Evolutionary conservation across 129 eudicot species (phyloP).

Genomic region (Sambucus nigra): DNA sequence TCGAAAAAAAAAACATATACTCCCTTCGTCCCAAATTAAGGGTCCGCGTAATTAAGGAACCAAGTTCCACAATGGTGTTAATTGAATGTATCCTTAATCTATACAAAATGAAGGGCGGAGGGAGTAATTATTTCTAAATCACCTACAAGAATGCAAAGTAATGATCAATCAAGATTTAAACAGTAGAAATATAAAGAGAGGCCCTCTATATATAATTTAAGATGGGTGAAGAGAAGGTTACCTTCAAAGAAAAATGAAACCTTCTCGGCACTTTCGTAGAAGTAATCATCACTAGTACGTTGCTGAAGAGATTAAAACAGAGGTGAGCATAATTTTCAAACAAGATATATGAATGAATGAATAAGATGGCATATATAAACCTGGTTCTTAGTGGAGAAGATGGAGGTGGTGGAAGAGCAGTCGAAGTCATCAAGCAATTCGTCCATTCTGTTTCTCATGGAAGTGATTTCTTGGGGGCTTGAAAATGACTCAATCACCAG

Average conservation of each 20-base stretch:
- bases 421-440: conserved; percentile 68
- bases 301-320: conserved; percentile 31
- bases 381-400: conserved; percentile 89
- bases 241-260: conserved; percentile 98
- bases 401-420: conserved; percentile 46
- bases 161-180: not conserved
- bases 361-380: conserved; percentile 17
- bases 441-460: conserved; percentile 63
- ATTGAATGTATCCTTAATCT: not conserved
- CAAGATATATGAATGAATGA: too few relatives aligned
- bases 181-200: not conserved
- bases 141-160: not conserved
- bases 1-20: too few relatives aligned
- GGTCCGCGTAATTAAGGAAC: too few relatives aligned
- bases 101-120: not conserved
- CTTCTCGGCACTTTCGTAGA: conserved; percentile 93
- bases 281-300: conserved; percentile 65
- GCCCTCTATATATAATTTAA: too few relatives aligned
- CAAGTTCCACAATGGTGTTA: too few relatives aligned
- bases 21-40: too few relatives aligned
- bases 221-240: conserved; percentile 9
- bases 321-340: not conserved
- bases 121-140: not conserved
- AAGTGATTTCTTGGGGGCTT: conserved; percentile 46
- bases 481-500: conserved; percentile 69